Evolutionary conservation across 108 stramenopile genomes (phyloP), one percentile per base, ranked within the genome.

Genomic region (Cyclotella distinguenda): DNA sequence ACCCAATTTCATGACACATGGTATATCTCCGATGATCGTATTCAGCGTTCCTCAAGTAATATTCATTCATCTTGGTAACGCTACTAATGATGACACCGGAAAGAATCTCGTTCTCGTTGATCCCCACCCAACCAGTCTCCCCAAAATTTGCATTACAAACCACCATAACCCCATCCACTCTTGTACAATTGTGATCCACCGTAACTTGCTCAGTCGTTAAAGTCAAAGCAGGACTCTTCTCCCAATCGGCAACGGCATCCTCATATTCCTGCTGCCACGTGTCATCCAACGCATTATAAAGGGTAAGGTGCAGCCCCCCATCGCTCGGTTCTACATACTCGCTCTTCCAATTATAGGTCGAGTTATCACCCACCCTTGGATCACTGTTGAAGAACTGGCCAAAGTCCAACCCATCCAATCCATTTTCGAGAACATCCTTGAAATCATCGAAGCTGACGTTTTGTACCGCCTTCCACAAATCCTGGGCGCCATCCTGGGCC

Each of bases 51-150:
- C 49, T 55, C 23, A 91, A 68, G 65, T 91, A 88, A 60, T 72
- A 84, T 42, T 88, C 87, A 60, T 91, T 91, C 90, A 91, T 88
- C 38, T 86, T 85, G 21, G 87, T 80, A 2, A 87, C 80, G 35
- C 77, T 79, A 21, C 77, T 70, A 23, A 69, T 39, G 38, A 91
- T 88, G 1, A 52, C 36, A 1, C 35, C 60, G 12, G 36, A 31
- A 22, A 28, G 13, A 30, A 74, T 62, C 7, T 63, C 26, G 49
- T 88, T 72, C 49, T 85, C 84, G 46, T 91, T 91, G 50, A 91
- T 84, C 1, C 89, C 89, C 8, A 82, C 66, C 89, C 86, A 87
- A 33, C 86, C 89, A 12, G 84, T 88, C 16, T 83, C 82, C 9
- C 86, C 89, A 50, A 74, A 84, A 46, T 87, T 85, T 25, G 57